Percentiles rank a stretch among this genome's conserved stretches.
Conservation (phyloP, 345 rosid species). For the Murraya paniculata region DNA sequence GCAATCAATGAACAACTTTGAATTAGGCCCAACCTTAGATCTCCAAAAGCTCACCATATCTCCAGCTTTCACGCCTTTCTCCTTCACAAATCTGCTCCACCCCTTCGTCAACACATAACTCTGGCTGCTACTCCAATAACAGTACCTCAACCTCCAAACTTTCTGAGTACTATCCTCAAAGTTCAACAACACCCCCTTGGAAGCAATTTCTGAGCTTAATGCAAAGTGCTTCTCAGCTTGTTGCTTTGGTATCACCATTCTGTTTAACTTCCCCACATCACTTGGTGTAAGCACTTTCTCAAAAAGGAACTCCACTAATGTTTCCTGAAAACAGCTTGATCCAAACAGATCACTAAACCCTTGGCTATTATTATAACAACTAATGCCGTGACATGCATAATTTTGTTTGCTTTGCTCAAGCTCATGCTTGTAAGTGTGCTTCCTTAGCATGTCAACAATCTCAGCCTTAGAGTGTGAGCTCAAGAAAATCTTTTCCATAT, state of each 20-base stretch:
- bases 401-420: constrained; percentile 43
- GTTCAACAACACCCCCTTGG: constrained; percentile 36
- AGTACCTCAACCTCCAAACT: constrained; percentile 56
- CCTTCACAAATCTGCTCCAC: constrained; percentile 62
- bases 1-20: constrained; percentile 38
- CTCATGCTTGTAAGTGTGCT: constrained; percentile 54
- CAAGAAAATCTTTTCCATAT: constrained; percentile 36
- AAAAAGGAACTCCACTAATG: constrained; percentile 32
- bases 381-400: constrained; percentile 4
- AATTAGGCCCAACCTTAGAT: constrained; percentile 27
- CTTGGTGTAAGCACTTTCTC: constrained; percentile 58
- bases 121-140: constrained; percentile 67
- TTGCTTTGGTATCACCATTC: constrained; percentile 56
- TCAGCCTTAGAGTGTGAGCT: constrained; percentile 51
- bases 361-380: no score
- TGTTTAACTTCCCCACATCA: constrained; percentile 59
- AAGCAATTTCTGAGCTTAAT: constrained; percentile 18
- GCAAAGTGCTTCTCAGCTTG: constrained; percentile 60
- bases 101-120: constrained; percentile 63
- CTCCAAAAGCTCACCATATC: constrained; percentile 45
- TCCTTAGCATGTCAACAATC: constrained; percentile 60
- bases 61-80: constrained; percentile 48
- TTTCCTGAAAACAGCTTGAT: not conserved
- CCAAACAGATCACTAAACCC: not conserved
- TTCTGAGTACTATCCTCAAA: constrained; percentile 44